Evolutionary conservation across 768 basidiomycete species (phyloP).

Genomic region (Calvatia gigantea): DNA sequence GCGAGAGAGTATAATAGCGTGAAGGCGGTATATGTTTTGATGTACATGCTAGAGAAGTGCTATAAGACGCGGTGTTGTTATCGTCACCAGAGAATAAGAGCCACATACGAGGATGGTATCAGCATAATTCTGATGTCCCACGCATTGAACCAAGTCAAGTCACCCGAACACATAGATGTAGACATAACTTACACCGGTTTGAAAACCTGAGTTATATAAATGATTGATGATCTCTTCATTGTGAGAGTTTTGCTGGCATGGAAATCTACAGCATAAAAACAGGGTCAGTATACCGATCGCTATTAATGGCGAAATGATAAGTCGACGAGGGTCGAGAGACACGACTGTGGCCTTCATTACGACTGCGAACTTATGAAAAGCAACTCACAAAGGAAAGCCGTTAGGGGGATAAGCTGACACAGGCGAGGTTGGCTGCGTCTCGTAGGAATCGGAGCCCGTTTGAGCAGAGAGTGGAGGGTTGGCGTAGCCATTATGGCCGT

Average conservation of each 20-base stretch:
- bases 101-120: conserved; percentile 72
- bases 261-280: conserved; percentile 29
- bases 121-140: conserved; percentile 62
- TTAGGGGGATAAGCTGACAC: conserved; percentile 46
- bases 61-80: conserved; percentile 5
- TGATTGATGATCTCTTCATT: conserved; percentile 78
- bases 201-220: conserved; percentile 76
- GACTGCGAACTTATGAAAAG: conserved; percentile 2
- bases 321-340: not conserved
- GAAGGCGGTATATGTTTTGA: conserved; percentile 71
- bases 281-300: conserved; percentile 11
- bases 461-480: conserved; percentile 45
- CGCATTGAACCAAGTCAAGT: conserved; percentile 14
- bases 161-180: conserved; percentile 13
- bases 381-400: conserved; percentile 59
- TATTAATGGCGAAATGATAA: conserved; percentile 3
- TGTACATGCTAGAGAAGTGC: conserved; percentile 56
- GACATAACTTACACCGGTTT: conserved; percentile 64
- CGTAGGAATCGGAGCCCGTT: conserved; percentile 34
- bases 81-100: conserved; percentile 1
- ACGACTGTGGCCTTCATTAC: conserved; percentile 7
- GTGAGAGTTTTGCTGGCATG: conserved; percentile 57
- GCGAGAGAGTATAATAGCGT: conserved; percentile 82
- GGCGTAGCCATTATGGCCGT: conserved; percentile 47
- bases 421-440: conserved; percentile 30